phyloP scores from a whole-genome alignment of 192 early-diverging fungal species.

The Spinellus fusiger region DNA sequence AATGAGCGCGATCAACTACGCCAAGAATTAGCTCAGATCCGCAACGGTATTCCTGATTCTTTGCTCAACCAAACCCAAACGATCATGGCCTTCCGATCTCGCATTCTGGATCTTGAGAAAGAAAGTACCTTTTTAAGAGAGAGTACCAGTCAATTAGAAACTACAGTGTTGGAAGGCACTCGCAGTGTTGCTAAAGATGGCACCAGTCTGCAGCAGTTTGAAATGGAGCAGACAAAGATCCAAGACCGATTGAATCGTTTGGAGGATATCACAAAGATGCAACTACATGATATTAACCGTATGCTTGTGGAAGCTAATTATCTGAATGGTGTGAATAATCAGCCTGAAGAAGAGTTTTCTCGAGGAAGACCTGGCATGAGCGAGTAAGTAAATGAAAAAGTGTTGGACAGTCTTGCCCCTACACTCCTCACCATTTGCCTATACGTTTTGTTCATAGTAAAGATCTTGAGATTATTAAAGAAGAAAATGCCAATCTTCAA shows the following conservation, averaged over 20 bases:
- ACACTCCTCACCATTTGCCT: too few species aligned
- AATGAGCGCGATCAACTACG: constrained; percentile 22
- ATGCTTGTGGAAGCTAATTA: constrained; percentile 53
- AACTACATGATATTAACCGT: constrained; percentile 45
- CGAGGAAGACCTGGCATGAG: constrained; percentile 38
- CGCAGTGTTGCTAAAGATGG: constrained; percentile 36
- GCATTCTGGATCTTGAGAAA: constrained; percentile 33
- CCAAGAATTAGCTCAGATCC: constrained; percentile 22
- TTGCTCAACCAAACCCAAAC: constrained; percentile 28
- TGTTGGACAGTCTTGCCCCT: not conserved
- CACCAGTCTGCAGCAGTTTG: constrained; percentile 15
- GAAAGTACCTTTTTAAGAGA: constrained; percentile 27
- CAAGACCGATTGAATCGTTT: constrained; percentile 25
- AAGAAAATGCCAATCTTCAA: constrained; percentile 39
- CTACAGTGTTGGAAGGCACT: constrained; percentile 9
- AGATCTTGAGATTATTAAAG: constrained; percentile 51
- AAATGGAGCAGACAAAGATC: constrained; percentile 17
- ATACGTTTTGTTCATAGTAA: constrained; percentile 9
- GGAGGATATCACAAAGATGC: constrained; percentile 37
- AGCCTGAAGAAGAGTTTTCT: constrained; percentile 41
- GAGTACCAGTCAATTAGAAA: constrained; percentile 20
- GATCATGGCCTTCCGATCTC: constrained; percentile 29
- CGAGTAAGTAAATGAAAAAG: constrained; percentile 20
- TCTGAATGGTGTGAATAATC: constrained; percentile 43
- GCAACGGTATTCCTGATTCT: constrained; percentile 29